These are phyloP conservation scores for Coniosporium apollinis DNA, from an alignment of 495 filamentous ascomycete genomes.

Conservation along the genomic window DNA sequence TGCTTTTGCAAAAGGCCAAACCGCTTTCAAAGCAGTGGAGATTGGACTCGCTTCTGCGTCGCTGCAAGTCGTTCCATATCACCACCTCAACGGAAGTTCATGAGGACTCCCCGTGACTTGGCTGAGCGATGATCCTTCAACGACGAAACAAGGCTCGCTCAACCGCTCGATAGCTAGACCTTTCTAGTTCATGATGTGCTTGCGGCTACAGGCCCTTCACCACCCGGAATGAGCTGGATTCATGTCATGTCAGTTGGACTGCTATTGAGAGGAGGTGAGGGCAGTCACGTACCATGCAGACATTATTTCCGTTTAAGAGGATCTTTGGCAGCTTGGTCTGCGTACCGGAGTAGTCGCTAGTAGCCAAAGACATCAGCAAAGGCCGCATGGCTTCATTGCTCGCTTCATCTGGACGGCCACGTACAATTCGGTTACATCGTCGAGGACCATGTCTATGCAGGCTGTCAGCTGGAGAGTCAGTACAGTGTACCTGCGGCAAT, in stretches of 20 bases:
- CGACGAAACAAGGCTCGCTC: too few relatives aligned
- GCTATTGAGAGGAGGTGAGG: background rate
- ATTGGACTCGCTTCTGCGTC: too few relatives aligned
- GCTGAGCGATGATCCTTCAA: too few relatives aligned
- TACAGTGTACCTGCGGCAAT: background rate
- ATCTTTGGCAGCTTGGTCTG: slow-evolving; percentile 84
- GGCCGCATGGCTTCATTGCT: too few relatives aligned
- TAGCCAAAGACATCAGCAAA: slow-evolving; percentile 3
- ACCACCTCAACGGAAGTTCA: too few relatives aligned
- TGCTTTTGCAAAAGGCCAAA: too few relatives aligned
- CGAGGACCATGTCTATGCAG: slow-evolving; percentile 79
- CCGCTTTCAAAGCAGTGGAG: too few relatives aligned
- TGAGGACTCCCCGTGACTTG: too few relatives aligned
- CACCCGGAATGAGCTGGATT: background rate
- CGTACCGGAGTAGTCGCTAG: slow-evolving; percentile 73
- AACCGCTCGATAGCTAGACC: too few relatives aligned
- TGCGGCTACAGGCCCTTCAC: background rate
- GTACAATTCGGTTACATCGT: slow-evolving; percentile 95
- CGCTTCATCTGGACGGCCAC: slow-evolving; percentile 15
- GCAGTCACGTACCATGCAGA: slow-evolving; percentile 67
- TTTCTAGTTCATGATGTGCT: too few relatives aligned
- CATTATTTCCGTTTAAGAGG: slow-evolving; percentile 93
- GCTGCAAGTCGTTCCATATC: too few relatives aligned
- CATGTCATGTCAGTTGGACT: background rate
- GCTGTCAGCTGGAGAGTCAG: slow-evolving; percentile 4